Base-by-base conservation (phyloP, 345 rosid genomes). In the Linum usitatissimum region DNA sequence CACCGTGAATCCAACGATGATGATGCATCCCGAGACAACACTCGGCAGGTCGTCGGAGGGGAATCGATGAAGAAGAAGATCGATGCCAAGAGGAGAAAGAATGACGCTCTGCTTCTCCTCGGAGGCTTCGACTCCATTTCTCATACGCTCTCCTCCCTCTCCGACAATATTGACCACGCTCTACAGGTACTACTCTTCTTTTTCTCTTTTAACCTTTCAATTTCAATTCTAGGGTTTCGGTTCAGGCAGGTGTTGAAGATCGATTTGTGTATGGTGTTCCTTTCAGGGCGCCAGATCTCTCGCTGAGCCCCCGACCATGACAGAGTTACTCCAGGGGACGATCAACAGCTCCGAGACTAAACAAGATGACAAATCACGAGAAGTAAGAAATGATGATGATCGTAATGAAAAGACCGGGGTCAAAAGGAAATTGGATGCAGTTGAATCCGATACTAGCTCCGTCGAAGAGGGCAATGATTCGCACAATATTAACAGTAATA, bases 81-180 rank as follows among this genome's bases (percentile, higher is more conserved):
- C 74, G 78, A 76, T 34, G 66, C 82, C 12, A 73, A 80, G 71
- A 72, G 80, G 60, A 69, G 82, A 73, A 90, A 88, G 76, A 90
- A 81, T 19, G 99, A 90, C 64, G 79, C 99, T 0, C 53, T 77
- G 86, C 90, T 94, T 76, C 66, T 94, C 75, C 78, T 86, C 30
- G 81, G 79, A 79, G 99, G 97, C 45, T 94, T 94, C 68, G 97
- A 94, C 53, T 90, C 99, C 18, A 64, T 90, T 20, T 72, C 86
- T 17, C 84, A 80, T 18, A 72, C 86, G n/a, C 78, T 90, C 36
- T 90, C 96, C 67, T 86, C 72, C 72, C 87, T 94, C 20, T 94
- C 92, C 19, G 78, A 68, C 70, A 89, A 88, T 66, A 79, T 93
- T 28, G 91, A 82, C 53, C 82, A 76, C n/a, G 91, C 97, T 66